A percentile compares a stretch with the other conserved stretches of the same genome.
Evolutionary conservation across 1,284 basidiomycete genomes (phyloP).

Genomic region (Naganishia liquefaciens): DNA sequence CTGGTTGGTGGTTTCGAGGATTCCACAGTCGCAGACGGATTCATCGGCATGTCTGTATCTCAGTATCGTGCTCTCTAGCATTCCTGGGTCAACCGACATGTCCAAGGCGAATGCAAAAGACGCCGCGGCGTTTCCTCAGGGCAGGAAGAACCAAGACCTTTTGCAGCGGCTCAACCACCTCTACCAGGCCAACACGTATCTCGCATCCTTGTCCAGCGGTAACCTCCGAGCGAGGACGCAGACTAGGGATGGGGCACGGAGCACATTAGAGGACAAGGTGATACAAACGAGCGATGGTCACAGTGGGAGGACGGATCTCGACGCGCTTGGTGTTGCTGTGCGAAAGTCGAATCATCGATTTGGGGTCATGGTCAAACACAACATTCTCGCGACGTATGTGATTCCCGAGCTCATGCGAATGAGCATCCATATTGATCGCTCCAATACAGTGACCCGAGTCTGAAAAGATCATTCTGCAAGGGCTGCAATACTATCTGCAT

Average conservation of each 20-base stretch:
- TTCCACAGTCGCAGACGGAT: no score
- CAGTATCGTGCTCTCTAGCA: no score
- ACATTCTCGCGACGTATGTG: constrained; percentile 32
- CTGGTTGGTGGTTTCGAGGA: no score
- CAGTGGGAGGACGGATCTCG: background rate
- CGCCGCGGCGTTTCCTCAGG: constrained; percentile 21
- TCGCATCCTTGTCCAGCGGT: constrained; percentile 25
- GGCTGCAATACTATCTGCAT: constrained; percentile 32
- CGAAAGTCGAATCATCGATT: constrained; percentile 27
- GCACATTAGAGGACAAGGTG: background rate
- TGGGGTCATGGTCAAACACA: constrained; percentile 32
- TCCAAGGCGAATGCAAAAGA: constrained; percentile 5
- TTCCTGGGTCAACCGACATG: no score
- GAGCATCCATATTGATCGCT: background rate
- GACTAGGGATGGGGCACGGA: background rate
- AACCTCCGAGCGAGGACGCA: constrained; percentile 3
- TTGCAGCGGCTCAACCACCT: constrained; percentile 37
- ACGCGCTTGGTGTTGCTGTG: constrained; percentile 16
- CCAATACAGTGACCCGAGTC: constrained; percentile 30
- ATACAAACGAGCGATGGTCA: background rate
- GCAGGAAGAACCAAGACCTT: constrained; percentile 34
- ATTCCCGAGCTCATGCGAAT: background rate
- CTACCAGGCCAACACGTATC: constrained; percentile 36
- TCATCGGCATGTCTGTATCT: no score
- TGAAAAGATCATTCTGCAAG: constrained; percentile 36